Conservation (phyloP, 495 filamentous ascomycete genomes). For the Chaetomium tenue region DNA sequence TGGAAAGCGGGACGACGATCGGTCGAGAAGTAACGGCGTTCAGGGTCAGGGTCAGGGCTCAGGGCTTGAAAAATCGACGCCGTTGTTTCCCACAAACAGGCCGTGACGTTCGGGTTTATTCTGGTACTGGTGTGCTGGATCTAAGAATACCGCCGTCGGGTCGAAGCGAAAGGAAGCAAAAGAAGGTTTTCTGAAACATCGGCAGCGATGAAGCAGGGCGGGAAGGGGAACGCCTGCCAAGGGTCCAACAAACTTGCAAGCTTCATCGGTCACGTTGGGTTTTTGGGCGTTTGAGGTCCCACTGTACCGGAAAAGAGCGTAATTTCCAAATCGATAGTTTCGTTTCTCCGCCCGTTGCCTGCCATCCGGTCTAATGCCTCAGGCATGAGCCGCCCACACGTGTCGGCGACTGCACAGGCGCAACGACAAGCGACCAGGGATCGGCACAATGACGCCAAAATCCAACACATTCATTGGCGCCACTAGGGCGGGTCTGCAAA, state of each 20-base stretch:
- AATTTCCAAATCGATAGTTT: constrained; percentile 8
- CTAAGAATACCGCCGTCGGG: not conserved
- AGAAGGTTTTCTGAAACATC: constrained; percentile 6
- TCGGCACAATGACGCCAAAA: constrained; percentile 18
- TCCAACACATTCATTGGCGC: constrained; percentile 3
- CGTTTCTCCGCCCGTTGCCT: not conserved
- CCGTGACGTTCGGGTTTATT: not conserved
- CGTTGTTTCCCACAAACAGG: not conserved
- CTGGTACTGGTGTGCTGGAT: not conserved
- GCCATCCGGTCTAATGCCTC: not conserved
- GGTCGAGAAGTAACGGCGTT: constrained; percentile 3
- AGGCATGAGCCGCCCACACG: constrained; percentile 3
- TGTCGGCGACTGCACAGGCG: not conserved
- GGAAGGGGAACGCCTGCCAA: not conserved
- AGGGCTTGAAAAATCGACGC: not conserved
- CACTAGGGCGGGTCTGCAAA: not conserved
- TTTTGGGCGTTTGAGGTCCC: not conserved
- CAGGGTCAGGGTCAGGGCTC: not conserved
- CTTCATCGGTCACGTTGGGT: not conserved
- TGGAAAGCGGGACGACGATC: constrained; percentile 34
- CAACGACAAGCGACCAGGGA: not conserved
- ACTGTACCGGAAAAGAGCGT: not conserved
- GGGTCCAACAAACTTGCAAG: not conserved
- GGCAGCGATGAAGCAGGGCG: not conserved
- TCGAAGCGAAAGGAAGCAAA: not conserved